These are phyloP conservation scores for Monsonia emarginata DNA, from an alignment of 441 rosid genomes.

Conservation along the genomic window DNA sequence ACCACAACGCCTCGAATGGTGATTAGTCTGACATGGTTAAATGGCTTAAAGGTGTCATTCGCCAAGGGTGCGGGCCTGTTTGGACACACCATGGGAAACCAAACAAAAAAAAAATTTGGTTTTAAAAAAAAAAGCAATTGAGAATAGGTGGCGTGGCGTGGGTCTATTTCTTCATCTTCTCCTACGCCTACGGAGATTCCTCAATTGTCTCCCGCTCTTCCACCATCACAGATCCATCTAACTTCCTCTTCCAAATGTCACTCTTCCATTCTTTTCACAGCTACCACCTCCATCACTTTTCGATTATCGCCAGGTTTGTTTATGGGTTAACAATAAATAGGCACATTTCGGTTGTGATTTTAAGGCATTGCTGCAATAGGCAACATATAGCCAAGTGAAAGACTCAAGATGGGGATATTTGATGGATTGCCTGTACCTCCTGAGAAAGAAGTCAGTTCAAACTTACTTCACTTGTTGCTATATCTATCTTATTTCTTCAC, in stretches of 20 bases:
- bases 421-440: conserved; percentile 87
- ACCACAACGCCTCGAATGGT: no score
- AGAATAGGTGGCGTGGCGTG: no score
- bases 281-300: not conserved
- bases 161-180: not conserved
- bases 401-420: conserved; percentile 56
- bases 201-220: not conserved
- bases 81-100: no score
- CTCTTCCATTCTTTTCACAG: not conserved
- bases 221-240: not conserved
- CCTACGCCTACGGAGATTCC: not conserved
- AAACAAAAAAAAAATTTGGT: no score
- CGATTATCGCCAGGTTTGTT: not conserved
- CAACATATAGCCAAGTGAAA: conserved; percentile 18
- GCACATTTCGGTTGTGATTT: not conserved
- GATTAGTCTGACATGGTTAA: no score
- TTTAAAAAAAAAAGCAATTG: no score
- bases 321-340: not conserved
- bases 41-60: no score
- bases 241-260: not conserved
- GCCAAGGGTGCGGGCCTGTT: no score
- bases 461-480: not conserved
- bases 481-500: not conserved
- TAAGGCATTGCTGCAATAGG: not conserved
- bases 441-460: conserved; percentile 58